phyloP scores from a whole-genome alignment of 2,329 filamentous ascomycete genomes.

The Drechslera avenae region DNA sequence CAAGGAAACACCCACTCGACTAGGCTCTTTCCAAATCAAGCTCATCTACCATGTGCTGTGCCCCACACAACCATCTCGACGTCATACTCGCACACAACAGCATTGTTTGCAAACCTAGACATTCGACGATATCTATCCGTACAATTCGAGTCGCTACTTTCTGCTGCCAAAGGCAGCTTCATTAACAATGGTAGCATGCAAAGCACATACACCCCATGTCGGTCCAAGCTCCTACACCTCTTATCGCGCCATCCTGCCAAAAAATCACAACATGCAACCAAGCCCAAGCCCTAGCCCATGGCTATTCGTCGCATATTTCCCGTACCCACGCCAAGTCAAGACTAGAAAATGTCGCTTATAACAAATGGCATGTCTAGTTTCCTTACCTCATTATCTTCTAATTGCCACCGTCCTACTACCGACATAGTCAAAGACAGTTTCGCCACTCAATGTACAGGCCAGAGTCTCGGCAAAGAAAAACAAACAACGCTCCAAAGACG shows the following conservation, averaged over 20 bases:
- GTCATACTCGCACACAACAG: not conserved
- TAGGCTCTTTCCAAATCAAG: constrained; percentile 1
- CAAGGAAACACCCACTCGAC: not conserved
- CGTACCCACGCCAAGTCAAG: constrained; percentile 20
- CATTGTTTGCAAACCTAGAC: no score
- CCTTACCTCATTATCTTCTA: not conserved
- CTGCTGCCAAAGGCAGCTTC: no score
- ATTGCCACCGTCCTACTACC: not conserved
- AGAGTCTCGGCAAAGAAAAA: no score
- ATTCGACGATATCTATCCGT: not conserved
- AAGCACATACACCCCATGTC: no score
- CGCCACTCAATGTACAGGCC: no score
- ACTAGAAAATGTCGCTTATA: constrained; percentile 13
- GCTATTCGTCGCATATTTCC: constrained; percentile 2
- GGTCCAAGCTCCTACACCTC: not conserved
- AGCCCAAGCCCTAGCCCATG: constrained; percentile 3
- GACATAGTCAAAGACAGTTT: no score
- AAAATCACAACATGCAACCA: constrained; percentile 19
- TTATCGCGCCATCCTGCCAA: constrained; percentile 17
- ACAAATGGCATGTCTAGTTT: constrained; percentile 2
- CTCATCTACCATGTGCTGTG: constrained; percentile 2
- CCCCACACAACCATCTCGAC: constrained; percentile 5
- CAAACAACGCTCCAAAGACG: no score
- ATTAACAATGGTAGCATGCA: no score
- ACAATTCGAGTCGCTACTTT: no score